A percentile compares a stretch with the other conserved stretches of the same genome.
Evolutionary conservation across 192 early-diverging fungal genomes (phyloP).

Genomic region (Mortierella claussenii): DNA sequence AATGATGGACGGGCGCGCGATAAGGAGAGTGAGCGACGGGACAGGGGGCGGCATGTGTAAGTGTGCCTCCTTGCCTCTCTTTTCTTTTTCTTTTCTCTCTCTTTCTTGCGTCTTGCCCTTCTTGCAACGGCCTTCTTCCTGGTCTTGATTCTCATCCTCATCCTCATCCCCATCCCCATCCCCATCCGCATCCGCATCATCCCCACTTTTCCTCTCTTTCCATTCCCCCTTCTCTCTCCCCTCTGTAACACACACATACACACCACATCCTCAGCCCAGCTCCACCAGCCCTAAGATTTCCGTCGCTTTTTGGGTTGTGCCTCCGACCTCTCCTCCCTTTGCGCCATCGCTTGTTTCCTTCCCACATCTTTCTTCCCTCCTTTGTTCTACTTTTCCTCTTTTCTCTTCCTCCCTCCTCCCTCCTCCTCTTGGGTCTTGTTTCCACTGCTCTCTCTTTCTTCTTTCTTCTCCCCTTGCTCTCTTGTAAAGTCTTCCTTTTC

Average conservation of each 20-base stretch:
- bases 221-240: background rate
- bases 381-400: background rate
- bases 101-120: background rate
- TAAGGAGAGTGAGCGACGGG: too few species aligned
- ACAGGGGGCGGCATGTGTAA: too few species aligned
- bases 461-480: background rate
- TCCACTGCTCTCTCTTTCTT: conserved; percentile 12
- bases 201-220: background rate
- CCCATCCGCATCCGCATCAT: background rate
- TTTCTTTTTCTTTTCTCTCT: background rate
- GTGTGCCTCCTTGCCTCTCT: too few species aligned
- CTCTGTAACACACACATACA: background rate
- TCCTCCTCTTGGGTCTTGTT: too few species aligned
- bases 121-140: background rate
- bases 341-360: background rate
- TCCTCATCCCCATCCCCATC: background rate
- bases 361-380: background rate
- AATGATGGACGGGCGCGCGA: too few species aligned
- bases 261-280: too few species aligned
- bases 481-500: background rate
- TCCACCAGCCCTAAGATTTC: too few species aligned
- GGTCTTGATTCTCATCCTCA: background rate
- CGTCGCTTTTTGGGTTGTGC: too few species aligned
- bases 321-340: background rate
- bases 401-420: background rate